Base-by-base conservation (phyloP, 2,329 filamentous ascomycete genomes). In the Periconia sp. region DNA sequence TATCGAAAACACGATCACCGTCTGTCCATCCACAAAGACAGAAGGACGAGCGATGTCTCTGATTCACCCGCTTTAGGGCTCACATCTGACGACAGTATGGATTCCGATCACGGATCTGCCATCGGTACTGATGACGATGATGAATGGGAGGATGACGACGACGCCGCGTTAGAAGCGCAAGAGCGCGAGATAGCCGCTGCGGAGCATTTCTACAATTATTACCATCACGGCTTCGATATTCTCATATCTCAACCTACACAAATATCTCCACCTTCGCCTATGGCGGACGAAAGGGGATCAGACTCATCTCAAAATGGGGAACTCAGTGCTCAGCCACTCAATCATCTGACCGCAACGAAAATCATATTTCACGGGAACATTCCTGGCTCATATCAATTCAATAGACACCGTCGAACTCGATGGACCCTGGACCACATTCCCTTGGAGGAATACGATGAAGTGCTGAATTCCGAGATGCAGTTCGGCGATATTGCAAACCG, bases 361-460 rank as follows among this genome's bases (percentile, higher is more conserved):
- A 73, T 99, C n/a, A 85, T 97, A 17, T 81, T 99, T 1, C 94
- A 99, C 72, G 91, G 90, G 42, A 99, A 99, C 65, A 86, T 97
- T 2, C 94, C 94, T 1, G 94, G 94, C 0, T 96, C 92, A 1
- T 97, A 97, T 71, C 90, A 93, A 11, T 99, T 99, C 77, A 97
- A 99, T 74, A 85, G 94, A 5, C 92, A 97, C 72, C 87, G 93
- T 17, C 85, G 94, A 56, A 91, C 90, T 63, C 85, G 92, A 41
- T 99, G 94, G 94, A 85, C 87, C 48, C 86, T 96, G 13, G 75
- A 83, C 41, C 71, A 76, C 27, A 71, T 75, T 10, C 70, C 78
- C 0, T 69, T 74, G 31, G 60, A 78, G 5, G 70, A 74, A 10
- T 69, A 77, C 11, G 74, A 74, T 11, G 73, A 79, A 7, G 61